Evolutionary conservation across 1,284 basidiomycete genomes (phyloP), one percentile per base, ranked within the genome.

Genomic region (Apiotrichum brassicae): DNA sequence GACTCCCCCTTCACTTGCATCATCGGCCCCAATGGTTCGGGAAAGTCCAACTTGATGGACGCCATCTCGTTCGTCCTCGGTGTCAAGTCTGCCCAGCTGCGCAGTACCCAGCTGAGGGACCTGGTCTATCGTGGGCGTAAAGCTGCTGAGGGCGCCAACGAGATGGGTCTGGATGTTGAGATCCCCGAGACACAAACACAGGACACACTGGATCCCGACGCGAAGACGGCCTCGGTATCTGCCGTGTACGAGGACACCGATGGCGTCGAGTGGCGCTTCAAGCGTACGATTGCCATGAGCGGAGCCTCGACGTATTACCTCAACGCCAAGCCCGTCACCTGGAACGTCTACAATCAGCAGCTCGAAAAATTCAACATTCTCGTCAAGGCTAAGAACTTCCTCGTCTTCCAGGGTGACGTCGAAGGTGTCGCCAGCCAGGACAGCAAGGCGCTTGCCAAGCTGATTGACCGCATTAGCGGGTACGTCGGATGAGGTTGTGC

Each of bases 391-490:
- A 97, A 97, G 76, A 98, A 98, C 77, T 98, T 98, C 67, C 84
- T 98, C 48, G 95, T 98, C n/a, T 99, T 99, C 75, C 92, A 97
- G 60, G 95, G 95, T 48, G 95, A 98, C 68, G 95, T 99, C 33
- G 95, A 98, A 74, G 89, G 91, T 3, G 89, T 99, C 40, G 95
- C 95, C 0, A 90, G 89, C 8, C 95, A 99, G 65, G 92, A 89
- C 2, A 82, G 93, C 9, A 85, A 85, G 59, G 91, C 95, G 59
- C 81, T 99, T 20, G 82, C 92, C 2, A 81, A 82, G 32, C 82
- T 98, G 38, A 87, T 99, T 43, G 95, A 99, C 62, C 91, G 97
- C 67, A 97, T 98, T 58, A 89, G 85, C 56, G 92, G 92, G 75
- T 76, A 49, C 60, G 72, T 62, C 13, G 9, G 12, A 3, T 16